Evolutionary conservation across 495 filamentous ascomycete genomes (phyloP), one percentile per base, ranked within the genome.

Genomic region (Xylaria intraflava): DNA sequence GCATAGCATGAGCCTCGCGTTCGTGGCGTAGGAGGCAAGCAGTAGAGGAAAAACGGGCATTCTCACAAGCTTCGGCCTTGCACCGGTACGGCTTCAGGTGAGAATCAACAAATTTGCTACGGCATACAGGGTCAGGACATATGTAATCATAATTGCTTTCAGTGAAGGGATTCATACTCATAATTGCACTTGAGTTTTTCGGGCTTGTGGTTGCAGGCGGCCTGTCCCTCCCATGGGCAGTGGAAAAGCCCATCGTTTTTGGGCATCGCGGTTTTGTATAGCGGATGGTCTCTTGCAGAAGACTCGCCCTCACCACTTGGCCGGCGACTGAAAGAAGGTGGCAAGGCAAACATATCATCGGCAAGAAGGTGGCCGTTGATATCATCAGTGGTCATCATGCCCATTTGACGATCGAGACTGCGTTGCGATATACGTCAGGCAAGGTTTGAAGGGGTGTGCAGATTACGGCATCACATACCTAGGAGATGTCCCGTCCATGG

Each of bases 111-210:
- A 91, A 92, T 78, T 95, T 95, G 77, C 90, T 96, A 72, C 11
- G 40, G 17, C 36, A 46, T 12, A 54, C 53, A 53, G 48, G 19
- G 40, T 56, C 33, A 56, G 53, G 26, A 26, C 40, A 43, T 49
- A 44, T 40, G 19, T 53, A 55, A 40, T n/a, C 52, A 53, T 44
- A 31, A 30, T 54, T 66, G 23, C 11, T 26, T n/a, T 42, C 33
- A 43, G 38, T 19, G 29, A 44, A 51, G 26, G 55, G 19, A 30
- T 24, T 64, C 86, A 81, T 85, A 91, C 90, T 95, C 89, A 69
- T 95, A 96, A 71, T 93, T 91, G 83, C 90, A 96, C 79, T 95
- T 96, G 56, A 95, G 85, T 69, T 89, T 90, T 59, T 88, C 90
- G 19, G 89, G 83, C 62, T 85, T 84, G 78, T 94, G 89, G 66